Base-by-base conservation (phyloP, 345 rosid genomes). In the Durio zibethinus region DNA sequence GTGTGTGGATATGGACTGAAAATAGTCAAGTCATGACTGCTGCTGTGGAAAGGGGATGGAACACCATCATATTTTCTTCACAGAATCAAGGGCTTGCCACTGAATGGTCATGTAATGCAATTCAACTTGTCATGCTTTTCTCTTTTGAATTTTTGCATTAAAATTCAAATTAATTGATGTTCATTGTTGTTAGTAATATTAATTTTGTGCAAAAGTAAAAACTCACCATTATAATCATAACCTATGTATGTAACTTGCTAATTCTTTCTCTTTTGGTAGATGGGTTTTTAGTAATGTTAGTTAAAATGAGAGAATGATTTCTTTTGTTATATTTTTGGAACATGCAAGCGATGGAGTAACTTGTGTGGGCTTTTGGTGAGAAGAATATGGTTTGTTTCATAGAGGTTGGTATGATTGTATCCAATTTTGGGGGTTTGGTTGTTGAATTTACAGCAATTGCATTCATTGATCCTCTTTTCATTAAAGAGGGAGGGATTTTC, bases 11-110 rank as follows among this genome's bases (percentile, higher is more conserved):
- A 67, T 93, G 94, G 94, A 94, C 91, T 11, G 84, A 89, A 81
- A 86, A 78, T 80, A 90, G 90, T 84, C 86, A 87, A 38, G 95
- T 91, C 5, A 91, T 93, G 95, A 87, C 93, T 15, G 84, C 87
- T 79, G 91, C 97, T 10, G 97, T 94, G 7, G 97, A 93, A 84
- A 87, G 97, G 76, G 98, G 97, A 1, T 94, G 97, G 97, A 93
- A 85, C 82, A 93, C 94, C n/a, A 88, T 94, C 84, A 1, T 93
- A 52, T 93, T 90, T 86, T 66, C 84, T 40, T 76, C 86, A 14
- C 61, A 81, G 36, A 81, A 76, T 79, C 84, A 75, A 56, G 56
- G 85, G 66, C 93, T 93, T 72, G 94, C 91, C 3, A n/a, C 36
- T 61, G 90, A 89, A 16, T 94, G 98, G 97, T 93, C 97, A 68